Conservation (phyloP, 345 rosid species). For the Geranium brycei region DNA sequence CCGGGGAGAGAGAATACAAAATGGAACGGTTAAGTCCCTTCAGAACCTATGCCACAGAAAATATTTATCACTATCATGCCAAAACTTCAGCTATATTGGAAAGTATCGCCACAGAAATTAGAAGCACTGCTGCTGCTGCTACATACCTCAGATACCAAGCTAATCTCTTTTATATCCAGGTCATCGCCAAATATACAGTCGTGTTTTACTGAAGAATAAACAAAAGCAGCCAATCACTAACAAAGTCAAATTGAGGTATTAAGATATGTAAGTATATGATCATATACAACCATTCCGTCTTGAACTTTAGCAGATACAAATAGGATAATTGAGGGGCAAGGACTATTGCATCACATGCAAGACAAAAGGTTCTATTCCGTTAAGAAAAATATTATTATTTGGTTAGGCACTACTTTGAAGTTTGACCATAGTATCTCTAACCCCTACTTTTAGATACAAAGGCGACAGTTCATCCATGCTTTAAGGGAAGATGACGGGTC, state of each 20-base stretch:
- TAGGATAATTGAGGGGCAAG: not conserved
- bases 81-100: not conserved
- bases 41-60: constrained; percentile 40
- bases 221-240: not conserved
- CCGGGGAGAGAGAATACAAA: constrained; percentile 87
- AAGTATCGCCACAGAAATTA: not conserved
- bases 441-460: too few species aligned
- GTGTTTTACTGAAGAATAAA: constrained; percentile 47
- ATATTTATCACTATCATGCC: not conserved
- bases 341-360: not conserved
- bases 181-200: constrained; percentile 83
- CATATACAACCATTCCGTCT: not conserved
- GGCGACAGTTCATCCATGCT: too few species aligned
- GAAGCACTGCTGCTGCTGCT: not conserved
- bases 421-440: too few species aligned
- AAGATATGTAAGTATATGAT: not conserved
- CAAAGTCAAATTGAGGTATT: not conserved
- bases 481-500: too few species aligned
- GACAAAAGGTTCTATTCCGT: too few species aligned
- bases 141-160: constrained; percentile 50
- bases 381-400: too few species aligned
- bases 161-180: constrained; percentile 55
- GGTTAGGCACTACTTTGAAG: too few species aligned
- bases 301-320: not conserved
- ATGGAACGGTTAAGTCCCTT: constrained; percentile 55